Evolutionary conservation across 2,329 filamentous ascomycete species (phyloP).

Genomic region (Furcasterigmium sp.): DNA sequence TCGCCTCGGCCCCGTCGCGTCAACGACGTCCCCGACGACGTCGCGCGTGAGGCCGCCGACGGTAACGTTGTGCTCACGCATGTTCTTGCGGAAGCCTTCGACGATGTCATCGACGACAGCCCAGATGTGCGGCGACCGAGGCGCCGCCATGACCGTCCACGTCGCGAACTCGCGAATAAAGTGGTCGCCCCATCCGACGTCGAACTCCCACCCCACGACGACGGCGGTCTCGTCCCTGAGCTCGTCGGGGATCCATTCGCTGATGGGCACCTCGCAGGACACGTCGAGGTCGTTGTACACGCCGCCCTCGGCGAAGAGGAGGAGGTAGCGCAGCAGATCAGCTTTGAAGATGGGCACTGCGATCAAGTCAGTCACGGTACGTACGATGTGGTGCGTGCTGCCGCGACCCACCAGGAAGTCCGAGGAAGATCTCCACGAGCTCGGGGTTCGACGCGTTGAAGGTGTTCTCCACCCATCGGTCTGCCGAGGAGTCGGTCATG

Average conservation of each 20-base stretch:
- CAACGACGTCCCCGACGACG: conserved; percentile 12
- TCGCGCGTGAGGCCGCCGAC: conserved; percentile 6
- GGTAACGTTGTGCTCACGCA: conserved; percentile 5
- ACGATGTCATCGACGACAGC: conserved; percentile 14
- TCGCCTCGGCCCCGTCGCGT: conserved; percentile 11
- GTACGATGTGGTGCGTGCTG: no score
- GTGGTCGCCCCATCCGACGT: conserved; percentile 13
- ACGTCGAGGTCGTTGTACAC: conserved; percentile 57
- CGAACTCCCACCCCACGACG: conserved; percentile 22
- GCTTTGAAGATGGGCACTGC: conserved; percentile 45
- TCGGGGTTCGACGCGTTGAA: conserved; percentile 30
- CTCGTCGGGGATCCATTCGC: conserved; percentile 25
- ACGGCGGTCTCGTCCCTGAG: conserved; percentile 9
- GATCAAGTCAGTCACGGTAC: conserved; percentile 2
- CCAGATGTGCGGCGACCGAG: conserved; percentile 12
- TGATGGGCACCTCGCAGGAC: conserved; percentile 26
- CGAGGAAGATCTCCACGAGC: conserved; percentile 16
- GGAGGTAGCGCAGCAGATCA: conserved; percentile 64
- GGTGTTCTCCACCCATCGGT: conserved; percentile 28
- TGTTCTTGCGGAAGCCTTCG: background rate
- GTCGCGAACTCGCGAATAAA: conserved; percentile 14
- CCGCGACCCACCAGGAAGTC: conserved; percentile 7
- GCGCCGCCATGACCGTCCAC: conserved; percentile 16
- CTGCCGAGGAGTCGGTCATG: conserved; percentile 17
- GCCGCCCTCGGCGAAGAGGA: conserved; percentile 70